Evolutionary conservation across 202 grass and related monocot genomes (phyloP), one percentile per base, ranked within the genome.

Genomic region (Schoenoplectus triqueter): DNA sequence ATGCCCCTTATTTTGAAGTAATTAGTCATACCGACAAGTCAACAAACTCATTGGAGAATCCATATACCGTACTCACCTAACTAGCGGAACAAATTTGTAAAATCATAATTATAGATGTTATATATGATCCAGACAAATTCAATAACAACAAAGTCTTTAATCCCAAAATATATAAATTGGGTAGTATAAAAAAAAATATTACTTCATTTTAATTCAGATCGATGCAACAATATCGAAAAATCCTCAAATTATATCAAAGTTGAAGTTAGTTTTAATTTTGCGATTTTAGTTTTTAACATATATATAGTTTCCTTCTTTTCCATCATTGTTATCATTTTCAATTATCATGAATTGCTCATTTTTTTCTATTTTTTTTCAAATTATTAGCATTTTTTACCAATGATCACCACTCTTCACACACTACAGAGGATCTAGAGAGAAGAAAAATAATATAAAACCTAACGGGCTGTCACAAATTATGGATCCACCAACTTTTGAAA

Each of bases 401-500:
- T 31, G 31, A 31, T 31, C 31, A 31, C 31, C 31, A 31, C 50
- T 52, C 50, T 10, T 60, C 15, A 60, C 56, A 17, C 3, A 17
- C 56, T n/a, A 60, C n/a, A 60, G 1, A 60, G n/a, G 5, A 60
- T 52, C 46, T 55, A 50, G 0, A 55, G 11, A 56, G 51, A 7
- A 47, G 1, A 46, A 47, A 67, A 22, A 14, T 19, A 66, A 65
- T 63, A 59, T 41, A 62, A 60, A 62, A 6, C 11, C 21, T 41
- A 59, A 59, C 4, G 8, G 5, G 44, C 41, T 64, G 19, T n/a
- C 61, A 63, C 62, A 66, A 64, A 82, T 68, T 40, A 65, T 31
- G 47, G 61, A 82, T 82, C 61, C 57, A 82, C 80, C 64, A 54
- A 82, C 56, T 82, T 67, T 82, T 82, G 46, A 68, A 68, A 18